Conservation (phyloP, 1,284 basidiomycete species). For the Coriolopsis trogii region DNA sequence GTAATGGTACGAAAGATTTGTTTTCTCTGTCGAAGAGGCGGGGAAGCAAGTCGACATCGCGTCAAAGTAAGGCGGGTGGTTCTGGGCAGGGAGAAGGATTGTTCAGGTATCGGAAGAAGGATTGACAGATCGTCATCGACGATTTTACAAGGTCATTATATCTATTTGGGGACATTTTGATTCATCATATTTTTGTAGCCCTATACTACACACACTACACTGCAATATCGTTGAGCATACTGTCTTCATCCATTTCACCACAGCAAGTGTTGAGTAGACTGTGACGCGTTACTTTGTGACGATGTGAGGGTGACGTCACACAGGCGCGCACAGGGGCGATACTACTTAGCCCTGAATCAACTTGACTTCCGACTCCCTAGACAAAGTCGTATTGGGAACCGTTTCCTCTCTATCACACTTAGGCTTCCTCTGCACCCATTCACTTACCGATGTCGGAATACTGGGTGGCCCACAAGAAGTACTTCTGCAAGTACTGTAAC, state of each 20-base stretch:
- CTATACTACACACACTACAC: too few relatives aligned
- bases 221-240: too few relatives aligned
- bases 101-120: slow-evolving; percentile 11
- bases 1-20: not conserved
- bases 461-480: slow-evolving; percentile 86
- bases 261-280: too few relatives aligned
- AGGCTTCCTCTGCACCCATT: too few relatives aligned
- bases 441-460: slow-evolving; percentile 88
- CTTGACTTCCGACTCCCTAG: too few relatives aligned
- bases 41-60: not conserved
- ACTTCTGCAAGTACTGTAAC: slow-evolving; percentile 88
- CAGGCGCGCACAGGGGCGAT: too few relatives aligned
- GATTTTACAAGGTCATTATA: not conserved
- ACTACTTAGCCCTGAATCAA: too few relatives aligned
- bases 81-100: slow-evolving; percentile 10
- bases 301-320: too few relatives aligned
- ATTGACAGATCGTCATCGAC: not conserved
- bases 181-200: not conserved
- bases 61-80: not conserved
- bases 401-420: not conserved
- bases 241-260: too few relatives aligned
- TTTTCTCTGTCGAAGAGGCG: not conserved
- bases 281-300: too few relatives aligned
- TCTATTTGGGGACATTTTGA: not conserved
- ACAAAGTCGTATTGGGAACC: too few relatives aligned